Evolutionary conservation across 2,329 filamentous ascomycete species (phyloP).

Genomic region (Colletotrichum sojae): DNA sequence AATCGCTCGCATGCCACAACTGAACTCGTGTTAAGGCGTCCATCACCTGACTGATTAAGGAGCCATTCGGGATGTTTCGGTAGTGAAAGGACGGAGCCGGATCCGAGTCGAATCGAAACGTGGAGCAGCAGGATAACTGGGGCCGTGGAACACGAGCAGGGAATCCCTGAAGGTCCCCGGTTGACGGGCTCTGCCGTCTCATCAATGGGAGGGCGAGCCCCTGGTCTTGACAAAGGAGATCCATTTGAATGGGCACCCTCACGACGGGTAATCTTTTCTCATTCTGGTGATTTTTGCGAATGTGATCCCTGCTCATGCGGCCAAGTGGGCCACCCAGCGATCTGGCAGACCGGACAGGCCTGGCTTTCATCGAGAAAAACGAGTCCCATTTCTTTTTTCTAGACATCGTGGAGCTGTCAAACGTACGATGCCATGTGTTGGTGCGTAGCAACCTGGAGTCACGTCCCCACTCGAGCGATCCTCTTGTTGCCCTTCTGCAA

Average conservation of each 20-base stretch:
- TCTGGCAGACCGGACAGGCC: slow-evolving; percentile 39
- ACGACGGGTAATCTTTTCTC: slow-evolving; percentile 38
- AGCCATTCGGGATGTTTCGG: slow-evolving; percentile 34
- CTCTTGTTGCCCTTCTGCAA: slow-evolving; percentile 22
- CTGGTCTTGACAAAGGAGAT: slow-evolving; percentile 24
- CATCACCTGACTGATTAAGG: slow-evolving; percentile 4
- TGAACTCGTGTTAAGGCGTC: slow-evolving; percentile 14
- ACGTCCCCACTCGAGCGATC: slow-evolving; percentile 25
- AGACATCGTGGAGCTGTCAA: slow-evolving; percentile 37
- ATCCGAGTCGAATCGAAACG: slow-evolving; percentile 37
- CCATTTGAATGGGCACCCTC: slow-evolving; percentile 35
- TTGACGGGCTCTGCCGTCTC: slow-evolving; percentile 42
- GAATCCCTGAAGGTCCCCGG: slow-evolving; percentile 32
- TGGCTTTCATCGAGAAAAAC: slow-evolving; percentile 37
- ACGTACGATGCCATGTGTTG: slow-evolving; percentile 39
- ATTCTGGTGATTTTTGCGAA: slow-evolving; percentile 40
- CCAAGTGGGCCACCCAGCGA: slow-evolving; percentile 36
- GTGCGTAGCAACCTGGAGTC: slow-evolving; percentile 25
- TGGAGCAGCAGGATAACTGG: slow-evolving; percentile 31
- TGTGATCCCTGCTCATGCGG: slow-evolving; percentile 33
- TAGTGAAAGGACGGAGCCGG: slow-evolving; percentile 31
- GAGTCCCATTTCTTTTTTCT: slow-evolving; percentile 35
- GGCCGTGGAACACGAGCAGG: slow-evolving; percentile 18
- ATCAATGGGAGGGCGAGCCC: slow-evolving; percentile 31
- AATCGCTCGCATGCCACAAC: slow-evolving; percentile 17